Conservation (phyloP, 257 asterid species). For the Eucommia ulmoides region DNA sequence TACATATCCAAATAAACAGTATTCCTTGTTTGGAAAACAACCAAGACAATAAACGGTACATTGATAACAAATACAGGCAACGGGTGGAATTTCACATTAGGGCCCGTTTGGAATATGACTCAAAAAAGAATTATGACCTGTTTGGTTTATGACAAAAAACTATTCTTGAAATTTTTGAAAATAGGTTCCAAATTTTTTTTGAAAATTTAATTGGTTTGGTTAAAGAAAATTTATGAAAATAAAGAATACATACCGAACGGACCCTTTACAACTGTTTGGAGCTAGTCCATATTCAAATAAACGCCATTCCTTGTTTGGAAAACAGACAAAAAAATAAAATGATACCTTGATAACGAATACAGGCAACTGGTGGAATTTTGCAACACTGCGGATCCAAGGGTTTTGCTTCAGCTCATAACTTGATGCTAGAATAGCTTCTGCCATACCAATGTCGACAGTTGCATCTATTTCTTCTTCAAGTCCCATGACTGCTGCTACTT, state of each 20-base stretch:
- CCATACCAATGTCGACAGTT: slow-evolving; percentile 66
- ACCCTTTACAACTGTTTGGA: too few species aligned
- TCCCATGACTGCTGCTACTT: slow-evolving; percentile 91
- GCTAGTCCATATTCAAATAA: too few species aligned
- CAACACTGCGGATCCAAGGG: slow-evolving; percentile 93
- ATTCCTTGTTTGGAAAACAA: slow-evolving; percentile 2
- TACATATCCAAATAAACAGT: too few species aligned
- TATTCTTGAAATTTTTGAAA: too few species aligned
- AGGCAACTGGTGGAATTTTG: slow-evolving; percentile 76
- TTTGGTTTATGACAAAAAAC: too few species aligned
- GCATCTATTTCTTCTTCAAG: slow-evolving; percentile 70
- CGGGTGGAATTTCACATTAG: slow-evolving; percentile 79
- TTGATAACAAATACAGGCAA: slow-evolving; percentile 76
- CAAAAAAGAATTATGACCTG: too few species aligned
- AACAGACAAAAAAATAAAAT: slow-evolving; percentile 4
- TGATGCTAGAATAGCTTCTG: slow-evolving; percentile 78
- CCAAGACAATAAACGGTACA: slow-evolving; percentile 30
- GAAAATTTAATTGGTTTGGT: too few species aligned
- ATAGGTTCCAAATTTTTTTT: too few species aligned
- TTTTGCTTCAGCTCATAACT: slow-evolving; percentile 67
- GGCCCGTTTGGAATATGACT: too few species aligned
- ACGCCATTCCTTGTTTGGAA: slow-evolving; percentile 1
- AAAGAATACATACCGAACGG: too few species aligned
- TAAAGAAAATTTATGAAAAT: too few species aligned
- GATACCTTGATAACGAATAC: slow-evolving; percentile 81